These are phyloP conservation scores for Avicennia marina DNA, from an alignment of 257 asterid genomes.

Conservation along the genomic window DNA sequence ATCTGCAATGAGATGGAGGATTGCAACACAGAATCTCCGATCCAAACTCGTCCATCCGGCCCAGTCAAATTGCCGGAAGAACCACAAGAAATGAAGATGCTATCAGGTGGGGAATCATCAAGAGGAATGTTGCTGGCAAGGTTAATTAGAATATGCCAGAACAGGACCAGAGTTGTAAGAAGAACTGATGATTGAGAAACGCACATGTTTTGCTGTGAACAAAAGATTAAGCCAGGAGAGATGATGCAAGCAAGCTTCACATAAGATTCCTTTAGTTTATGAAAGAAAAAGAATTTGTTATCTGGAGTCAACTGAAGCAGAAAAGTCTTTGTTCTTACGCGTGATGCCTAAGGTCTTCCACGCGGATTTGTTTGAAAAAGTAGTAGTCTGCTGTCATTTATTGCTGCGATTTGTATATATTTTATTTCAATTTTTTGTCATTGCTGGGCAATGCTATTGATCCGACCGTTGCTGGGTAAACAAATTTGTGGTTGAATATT, in stretches of 20 bases:
- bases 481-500: no score
- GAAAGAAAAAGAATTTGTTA: background rate
- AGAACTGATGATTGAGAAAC: conserved; percentile 8
- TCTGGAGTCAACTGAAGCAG: conserved; percentile 18
- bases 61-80: conserved; percentile 32
- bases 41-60: conserved; percentile 47
- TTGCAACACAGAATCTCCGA: conserved; percentile 29
- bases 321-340: background rate
- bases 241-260: background rate
- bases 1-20: conserved; percentile 28
- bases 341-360: background rate
- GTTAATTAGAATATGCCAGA: conserved; percentile 13
- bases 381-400: conserved; percentile 1
- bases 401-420: no score
- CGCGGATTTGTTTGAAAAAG: background rate
- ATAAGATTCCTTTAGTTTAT: background rate
- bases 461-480: background rate
- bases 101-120: conserved; percentile 16
- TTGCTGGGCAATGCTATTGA: background rate
- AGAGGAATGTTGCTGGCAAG: conserved; percentile 15
- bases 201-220: conserved; percentile 1
- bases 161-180: conserved; percentile 17
- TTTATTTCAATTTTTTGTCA: background rate
- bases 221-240: background rate
- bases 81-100: conserved; percentile 53